Evolutionary conservation across 2,329 filamentous ascomycete genomes (phyloP).

Genomic region (Rutstroemia sp.): DNA sequence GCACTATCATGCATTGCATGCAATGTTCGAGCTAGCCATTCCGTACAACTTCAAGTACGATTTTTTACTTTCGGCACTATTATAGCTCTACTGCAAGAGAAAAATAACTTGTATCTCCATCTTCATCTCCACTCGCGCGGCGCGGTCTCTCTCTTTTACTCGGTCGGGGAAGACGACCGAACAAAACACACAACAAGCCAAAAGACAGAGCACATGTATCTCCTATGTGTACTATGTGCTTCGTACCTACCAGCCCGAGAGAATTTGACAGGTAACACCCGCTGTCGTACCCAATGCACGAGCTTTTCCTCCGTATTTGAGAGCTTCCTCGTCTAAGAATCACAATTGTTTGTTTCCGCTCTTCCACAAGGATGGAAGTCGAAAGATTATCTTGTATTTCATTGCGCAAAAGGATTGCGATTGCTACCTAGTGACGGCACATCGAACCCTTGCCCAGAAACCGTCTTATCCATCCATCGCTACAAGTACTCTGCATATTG

Average conservation of each 20-base stretch:
- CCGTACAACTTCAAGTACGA: too few relatives aligned
- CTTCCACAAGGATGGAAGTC: background rate
- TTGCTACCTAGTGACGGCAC: background rate
- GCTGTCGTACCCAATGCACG: slow-evolving; percentile 1
- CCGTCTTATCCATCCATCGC: too few relatives aligned
- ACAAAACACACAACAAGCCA: background rate
- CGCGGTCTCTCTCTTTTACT: background rate
- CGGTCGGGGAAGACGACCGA: background rate
- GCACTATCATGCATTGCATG: slow-evolving; percentile 1
- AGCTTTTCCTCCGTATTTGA: background rate
- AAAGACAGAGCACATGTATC: background rate
- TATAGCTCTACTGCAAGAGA: background rate
- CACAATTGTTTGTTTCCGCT: background rate
- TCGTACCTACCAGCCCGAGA: background rate
- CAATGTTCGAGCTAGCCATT: background rate
- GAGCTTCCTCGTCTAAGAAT: background rate
- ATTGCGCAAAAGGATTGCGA: background rate
- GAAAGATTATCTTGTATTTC: background rate
- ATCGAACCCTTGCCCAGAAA: background rate
- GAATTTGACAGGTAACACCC: slow-evolving; percentile 7
- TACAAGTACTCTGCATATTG: too few relatives aligned
- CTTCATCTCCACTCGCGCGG: background rate
- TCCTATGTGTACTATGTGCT: background rate
- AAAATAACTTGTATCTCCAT: background rate
- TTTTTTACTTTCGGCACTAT: background rate